Percentiles rank a stretch among this genome's conserved stretches.
Conservation (phyloP, 495 filamentous ascomycete species). For the Pyrenula massariospora region DNA sequence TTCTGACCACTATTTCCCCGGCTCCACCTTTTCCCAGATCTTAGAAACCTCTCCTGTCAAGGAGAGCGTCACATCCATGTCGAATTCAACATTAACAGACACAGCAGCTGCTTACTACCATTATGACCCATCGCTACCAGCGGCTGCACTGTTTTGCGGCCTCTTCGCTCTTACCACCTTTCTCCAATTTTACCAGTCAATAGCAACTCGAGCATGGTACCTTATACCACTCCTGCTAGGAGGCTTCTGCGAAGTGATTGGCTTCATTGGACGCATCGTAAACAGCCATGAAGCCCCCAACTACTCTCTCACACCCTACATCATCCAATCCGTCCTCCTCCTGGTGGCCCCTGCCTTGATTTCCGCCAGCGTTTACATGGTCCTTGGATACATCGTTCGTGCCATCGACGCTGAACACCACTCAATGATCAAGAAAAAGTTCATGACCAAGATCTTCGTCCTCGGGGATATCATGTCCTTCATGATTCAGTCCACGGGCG, state of each 20-base stretch:
- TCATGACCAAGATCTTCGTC: slow-evolving; percentile 27
- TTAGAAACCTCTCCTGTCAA: too few species aligned
- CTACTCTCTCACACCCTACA: slow-evolving; percentile 14
- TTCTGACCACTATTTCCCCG: too few species aligned
- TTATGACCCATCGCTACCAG: slow-evolving; percentile 37
- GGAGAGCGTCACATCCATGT: not conserved
- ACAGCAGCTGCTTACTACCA: slow-evolving; percentile 17
- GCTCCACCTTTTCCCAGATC: too few species aligned
- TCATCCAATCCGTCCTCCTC: slow-evolving; percentile 26
- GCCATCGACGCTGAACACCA: slow-evolving; percentile 28
- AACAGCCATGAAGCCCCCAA: slow-evolving; percentile 4
- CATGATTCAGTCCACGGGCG: slow-evolving; percentile 22
- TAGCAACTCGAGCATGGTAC: slow-evolving; percentile 36
- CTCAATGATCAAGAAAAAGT: slow-evolving; percentile 13
- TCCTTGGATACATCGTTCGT: slow-evolving; percentile 39
- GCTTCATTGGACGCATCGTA: not conserved
- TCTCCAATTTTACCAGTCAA: slow-evolving; percentile 31
- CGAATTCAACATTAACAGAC: not conserved
- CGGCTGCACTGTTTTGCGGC: slow-evolving; percentile 36
- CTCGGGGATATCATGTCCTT: slow-evolving; percentile 24
- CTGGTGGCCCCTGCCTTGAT: slow-evolving; percentile 33
- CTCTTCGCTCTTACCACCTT: slow-evolving; percentile 32
- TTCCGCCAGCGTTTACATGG: slow-evolving; percentile 49
- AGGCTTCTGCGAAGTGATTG: slow-evolving; percentile 23
- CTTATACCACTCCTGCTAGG: slow-evolving; percentile 45